phyloP scores from a whole-genome alignment of 192 early-diverging fungal genomes.

The Borealophlyctis nickersoniae region DNA sequence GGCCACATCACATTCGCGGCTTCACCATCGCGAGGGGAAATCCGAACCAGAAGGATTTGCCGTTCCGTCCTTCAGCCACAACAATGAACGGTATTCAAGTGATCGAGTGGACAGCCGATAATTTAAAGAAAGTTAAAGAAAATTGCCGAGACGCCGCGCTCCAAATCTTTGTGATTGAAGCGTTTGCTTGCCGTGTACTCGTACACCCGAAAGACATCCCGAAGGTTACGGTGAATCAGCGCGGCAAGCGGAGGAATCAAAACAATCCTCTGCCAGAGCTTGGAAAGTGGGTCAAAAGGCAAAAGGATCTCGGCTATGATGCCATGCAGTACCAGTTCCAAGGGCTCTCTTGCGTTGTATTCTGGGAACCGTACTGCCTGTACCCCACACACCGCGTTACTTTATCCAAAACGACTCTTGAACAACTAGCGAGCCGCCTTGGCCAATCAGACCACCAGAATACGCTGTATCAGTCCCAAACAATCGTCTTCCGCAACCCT shows the following conservation, averaged over 20 bases:
- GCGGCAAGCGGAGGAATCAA: not conserved
- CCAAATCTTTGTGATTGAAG: slow-evolving; percentile 3
- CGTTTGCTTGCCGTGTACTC: slow-evolving; percentile 9
- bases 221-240: not conserved
- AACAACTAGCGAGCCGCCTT: slow-evolving; percentile 1
- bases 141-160: too few species aligned
- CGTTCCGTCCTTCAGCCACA: not conserved
- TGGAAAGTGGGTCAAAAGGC: slow-evolving; percentile 5
- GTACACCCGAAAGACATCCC: slow-evolving; percentile 15
- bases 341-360: slow-evolving; percentile 13
- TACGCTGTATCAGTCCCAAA: too few species aligned
- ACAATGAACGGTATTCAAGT: slow-evolving; percentile 15
- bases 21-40: slow-evolving; percentile 4
- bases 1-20: slow-evolving; percentile 4
- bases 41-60: not conserved
- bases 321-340: slow-evolving; percentile 4
- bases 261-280: not conserved
- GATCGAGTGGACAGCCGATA: slow-evolving; percentile 7
- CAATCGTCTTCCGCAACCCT: too few species aligned
- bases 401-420: not conserved
- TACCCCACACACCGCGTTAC: not conserved
- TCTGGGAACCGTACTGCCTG: slow-evolving; percentile 29
- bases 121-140: slow-evolving; percentile 9
- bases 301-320: slow-evolving; percentile 14
- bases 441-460: not conserved